Percentiles rank a stretch among this genome's conserved stretches.
Conservation (phyloP, 2,329 filamentous ascomycete genomes). For the Zymoseptoria ardabiliae region DNA sequence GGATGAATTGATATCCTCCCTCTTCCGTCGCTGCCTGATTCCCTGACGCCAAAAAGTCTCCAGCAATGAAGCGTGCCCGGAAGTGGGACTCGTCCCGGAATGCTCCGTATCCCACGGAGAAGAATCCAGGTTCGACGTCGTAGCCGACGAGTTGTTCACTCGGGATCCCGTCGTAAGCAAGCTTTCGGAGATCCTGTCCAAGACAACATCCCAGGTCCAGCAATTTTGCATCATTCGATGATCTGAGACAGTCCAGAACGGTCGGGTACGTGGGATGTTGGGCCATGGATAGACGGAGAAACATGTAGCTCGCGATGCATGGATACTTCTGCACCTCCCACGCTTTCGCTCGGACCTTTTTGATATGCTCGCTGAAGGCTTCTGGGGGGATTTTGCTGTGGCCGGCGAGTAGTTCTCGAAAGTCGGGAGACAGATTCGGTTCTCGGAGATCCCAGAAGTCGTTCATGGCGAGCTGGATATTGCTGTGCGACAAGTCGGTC, state of each 20-base stretch:
- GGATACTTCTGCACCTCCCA: conserved; percentile 16
- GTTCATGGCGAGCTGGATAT: too few relatives aligned
- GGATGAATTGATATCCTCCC: conserved; percentile 32
- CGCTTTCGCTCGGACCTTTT: conserved; percentile 2
- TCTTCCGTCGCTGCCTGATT: conserved; percentile 8
- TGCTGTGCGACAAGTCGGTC: too few relatives aligned
- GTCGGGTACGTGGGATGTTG: conserved; percentile 19
- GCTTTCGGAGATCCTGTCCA: conserved; percentile 23
- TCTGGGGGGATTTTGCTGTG: too few relatives aligned
- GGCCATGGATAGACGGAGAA: conserved; percentile 19
- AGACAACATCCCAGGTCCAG: conserved; percentile 37
- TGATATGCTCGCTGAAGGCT: too few relatives aligned
- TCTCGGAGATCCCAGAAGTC: too few relatives aligned
- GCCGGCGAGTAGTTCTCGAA: too few relatives aligned
- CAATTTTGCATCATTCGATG: conserved; percentile 26
- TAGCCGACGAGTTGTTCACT: conserved; percentile 9
- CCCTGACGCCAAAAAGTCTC: conserved; percentile 28
- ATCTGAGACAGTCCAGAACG: conserved; percentile 21
- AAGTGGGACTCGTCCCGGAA: conserved; percentile 31
- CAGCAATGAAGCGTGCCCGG: conserved; percentile 27
- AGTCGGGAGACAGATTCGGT: too few relatives aligned
- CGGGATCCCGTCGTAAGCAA: conserved; percentile 8
- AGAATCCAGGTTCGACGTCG: conserved; percentile 9
- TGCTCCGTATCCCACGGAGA: conserved; percentile 16
- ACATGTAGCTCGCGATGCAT: conserved; percentile 16